Conservation (phyloP, 163 green algal genomes). For the Chlamydomonas reinhardtii region DNA sequence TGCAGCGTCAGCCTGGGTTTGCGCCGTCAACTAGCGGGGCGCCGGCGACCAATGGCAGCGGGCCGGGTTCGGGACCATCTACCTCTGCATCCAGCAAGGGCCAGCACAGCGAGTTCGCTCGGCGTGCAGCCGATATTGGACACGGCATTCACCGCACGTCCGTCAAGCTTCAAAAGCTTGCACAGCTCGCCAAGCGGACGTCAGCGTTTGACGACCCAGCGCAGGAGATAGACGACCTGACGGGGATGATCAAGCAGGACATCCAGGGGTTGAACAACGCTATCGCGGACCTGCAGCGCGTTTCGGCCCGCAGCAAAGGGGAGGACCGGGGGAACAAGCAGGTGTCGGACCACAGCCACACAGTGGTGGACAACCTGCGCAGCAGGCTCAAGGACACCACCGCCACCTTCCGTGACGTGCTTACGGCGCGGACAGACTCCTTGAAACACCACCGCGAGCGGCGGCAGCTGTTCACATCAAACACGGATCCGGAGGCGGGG, state of each 20-base stretch:
- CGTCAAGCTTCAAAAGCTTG: slow-evolving; percentile 92
- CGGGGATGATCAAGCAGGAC: slow-evolving; percentile 94
- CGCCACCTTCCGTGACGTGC: slow-evolving; percentile 83
- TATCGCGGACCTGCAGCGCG: slow-evolving; percentile 92
- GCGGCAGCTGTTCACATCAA: slow-evolving; percentile 86
- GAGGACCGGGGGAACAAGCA: slow-evolving; percentile 73
- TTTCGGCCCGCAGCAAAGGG: slow-evolving; percentile 58
- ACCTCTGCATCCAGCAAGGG: slow-evolving; percentile 16
- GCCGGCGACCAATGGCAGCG: neutral
- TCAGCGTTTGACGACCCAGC: slow-evolving; percentile 98
- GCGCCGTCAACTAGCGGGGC: neutral
- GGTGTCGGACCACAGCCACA: slow-evolving; percentile 81
- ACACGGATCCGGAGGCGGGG: slow-evolving; percentile 55
- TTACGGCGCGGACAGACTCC: slow-evolving; percentile 92
- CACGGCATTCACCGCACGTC: slow-evolving; percentile 93
- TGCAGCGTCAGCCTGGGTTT: slow-evolving; percentile 75
- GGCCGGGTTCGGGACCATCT: neutral
- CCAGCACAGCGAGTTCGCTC: slow-evolving; percentile 86
- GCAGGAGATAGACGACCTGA: slow-evolving; percentile 91
- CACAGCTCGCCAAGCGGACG: slow-evolving; percentile 95
- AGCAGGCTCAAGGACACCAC: slow-evolving; percentile 94
- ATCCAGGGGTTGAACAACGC: slow-evolving; percentile 92
- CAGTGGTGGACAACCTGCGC: slow-evolving; percentile 94
- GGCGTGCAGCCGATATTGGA: slow-evolving; percentile 89
- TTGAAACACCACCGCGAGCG: slow-evolving; percentile 91